Conservation (phyloP, 192 early-diverging fungal species). For the Gonapodya sp. region DNA sequence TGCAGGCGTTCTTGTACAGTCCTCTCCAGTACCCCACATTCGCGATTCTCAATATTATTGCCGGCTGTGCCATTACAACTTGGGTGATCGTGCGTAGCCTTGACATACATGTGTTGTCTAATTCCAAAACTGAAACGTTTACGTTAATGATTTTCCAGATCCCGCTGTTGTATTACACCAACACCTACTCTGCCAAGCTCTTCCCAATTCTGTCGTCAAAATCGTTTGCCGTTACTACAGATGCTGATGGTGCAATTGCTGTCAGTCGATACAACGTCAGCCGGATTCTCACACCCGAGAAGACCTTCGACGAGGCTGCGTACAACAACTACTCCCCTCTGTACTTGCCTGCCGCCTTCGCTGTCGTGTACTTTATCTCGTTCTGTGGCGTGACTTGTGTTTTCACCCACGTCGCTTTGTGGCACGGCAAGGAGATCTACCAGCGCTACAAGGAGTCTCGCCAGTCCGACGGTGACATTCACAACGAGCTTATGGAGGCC, state of each 20-base stretch:
- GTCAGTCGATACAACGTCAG: slow-evolving; percentile 38
- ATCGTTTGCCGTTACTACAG: not conserved
- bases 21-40: not conserved
- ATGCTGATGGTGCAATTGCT: not conserved
- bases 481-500: slow-evolving; percentile 58
- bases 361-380: slow-evolving; percentile 53
- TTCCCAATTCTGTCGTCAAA: not conserved
- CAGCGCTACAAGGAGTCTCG: slow-evolving; percentile 45
- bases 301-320: slow-evolving; percentile 32
- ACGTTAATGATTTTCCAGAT: too few species aligned
- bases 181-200: not conserved
- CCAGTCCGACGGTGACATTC: slow-evolving; percentile 57
- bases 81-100: not conserved
- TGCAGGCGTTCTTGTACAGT: not conserved
- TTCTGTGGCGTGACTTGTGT: slow-evolving; percentile 59
- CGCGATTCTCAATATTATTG: not conserved
- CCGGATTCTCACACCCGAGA: slow-evolving; percentile 38
- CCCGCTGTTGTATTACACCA: not conserved
- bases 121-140: too few species aligned
- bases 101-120: too few species aligned
- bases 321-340: slow-evolving; percentile 53
- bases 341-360: slow-evolving; percentile 59
- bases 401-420: slow-evolving; percentile 49
- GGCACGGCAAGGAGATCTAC: slow-evolving; percentile 60
- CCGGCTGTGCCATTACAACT: not conserved